Base-by-base conservation (phyloP, 2,329 filamentous ascomycete species). In the Cercospora zeina region DNA sequence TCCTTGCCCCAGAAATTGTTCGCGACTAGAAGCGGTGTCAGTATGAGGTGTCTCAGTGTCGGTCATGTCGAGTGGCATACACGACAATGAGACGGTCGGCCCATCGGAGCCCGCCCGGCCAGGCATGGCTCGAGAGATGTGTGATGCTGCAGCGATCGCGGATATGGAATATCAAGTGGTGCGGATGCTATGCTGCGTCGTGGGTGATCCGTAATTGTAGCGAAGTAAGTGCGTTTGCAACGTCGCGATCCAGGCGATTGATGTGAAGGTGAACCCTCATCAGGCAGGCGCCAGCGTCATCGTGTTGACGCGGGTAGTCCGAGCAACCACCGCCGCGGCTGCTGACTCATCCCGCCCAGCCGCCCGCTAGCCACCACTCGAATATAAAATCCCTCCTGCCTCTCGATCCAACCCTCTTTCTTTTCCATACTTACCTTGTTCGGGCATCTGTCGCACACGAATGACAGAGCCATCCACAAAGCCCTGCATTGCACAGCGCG, bases 1-100 rank as follows among this genome's bases (percentile, higher is more conserved):
- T 97, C 93, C 82, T 96, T 97, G 67, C 95, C 95, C 95, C 95
- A 99, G 78, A 99, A 99, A 77, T 99, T 99, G 81, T 99, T 99
- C 72, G 95, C 93, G 80, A 99, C 93, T 93, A 68, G 61, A 11
- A n/a, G 11, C 9, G 14, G 34, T 47, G 69, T 80, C 62, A 79
- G 77, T 66, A 66, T 11, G n/a, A n/a, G 9, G 9, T 5, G 14
- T n/a, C 13, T 54, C 16, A 58, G n/a, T 30, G 13, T 27, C 21
- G 19, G 27, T 27, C 31, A 19, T 10, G 5, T 27, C 14, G n/a
- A 33, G 4, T 27, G 5, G 19, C 70, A 21, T 70, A 75, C 73
- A 76, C 51, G 74, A 75, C 13, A 76, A 70, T 49, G 74, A 74
- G 65, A 76, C 74, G 59, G 72, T 69, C 10, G 74, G 74, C 60